Evolutionary conservation across 106 monocot species (phyloP).

Genomic region (Iris macrosiphon): DNA sequence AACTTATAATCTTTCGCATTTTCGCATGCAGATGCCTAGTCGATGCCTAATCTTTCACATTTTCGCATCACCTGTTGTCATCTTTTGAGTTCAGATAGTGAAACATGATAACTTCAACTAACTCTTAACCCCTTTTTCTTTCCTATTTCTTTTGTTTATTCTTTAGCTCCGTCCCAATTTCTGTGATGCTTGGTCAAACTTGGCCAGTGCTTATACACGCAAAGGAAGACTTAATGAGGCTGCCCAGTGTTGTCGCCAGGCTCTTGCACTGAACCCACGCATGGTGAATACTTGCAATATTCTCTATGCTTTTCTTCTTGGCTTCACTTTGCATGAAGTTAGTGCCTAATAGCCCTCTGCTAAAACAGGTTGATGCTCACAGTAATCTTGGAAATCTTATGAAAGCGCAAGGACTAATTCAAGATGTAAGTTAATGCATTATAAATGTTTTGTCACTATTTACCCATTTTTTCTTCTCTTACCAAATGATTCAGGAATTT

Average conservation of each 20-base stretch:
- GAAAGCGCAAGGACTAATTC: constrained; percentile 85
- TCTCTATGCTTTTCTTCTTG: neutral
- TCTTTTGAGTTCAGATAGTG: no score
- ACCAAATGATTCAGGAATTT: no score
- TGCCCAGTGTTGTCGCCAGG: constrained; percentile 84
- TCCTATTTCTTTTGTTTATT: neutral
- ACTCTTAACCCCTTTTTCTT: neutral
- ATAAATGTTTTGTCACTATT: neutral
- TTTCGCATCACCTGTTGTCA: no score
- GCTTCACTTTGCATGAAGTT: neutral
- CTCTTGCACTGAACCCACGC: constrained; percentile 76
- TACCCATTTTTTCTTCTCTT: neutral
- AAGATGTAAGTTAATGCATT: constrained; percentile 51
- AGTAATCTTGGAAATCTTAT: constrained; percentile 91
- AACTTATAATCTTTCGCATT: no score
- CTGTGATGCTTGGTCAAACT: constrained; percentile 92
- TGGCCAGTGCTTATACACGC: constrained; percentile 84
- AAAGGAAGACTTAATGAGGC: constrained; percentile 90
- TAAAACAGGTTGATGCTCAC: constrained; percentile 87
- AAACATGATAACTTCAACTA: neutral
- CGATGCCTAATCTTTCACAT: no score
- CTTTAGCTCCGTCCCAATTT: constrained; percentile 82
- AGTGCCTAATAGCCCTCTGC: neutral
- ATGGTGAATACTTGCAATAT: constrained; percentile 33
- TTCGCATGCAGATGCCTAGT: no score